Percentiles rank a stretch among this genome's conserved stretches.
phyloP scores from a whole-genome alignment of 495 filamentous ascomycete genomes.

The Filosporella fistucella region DNA sequence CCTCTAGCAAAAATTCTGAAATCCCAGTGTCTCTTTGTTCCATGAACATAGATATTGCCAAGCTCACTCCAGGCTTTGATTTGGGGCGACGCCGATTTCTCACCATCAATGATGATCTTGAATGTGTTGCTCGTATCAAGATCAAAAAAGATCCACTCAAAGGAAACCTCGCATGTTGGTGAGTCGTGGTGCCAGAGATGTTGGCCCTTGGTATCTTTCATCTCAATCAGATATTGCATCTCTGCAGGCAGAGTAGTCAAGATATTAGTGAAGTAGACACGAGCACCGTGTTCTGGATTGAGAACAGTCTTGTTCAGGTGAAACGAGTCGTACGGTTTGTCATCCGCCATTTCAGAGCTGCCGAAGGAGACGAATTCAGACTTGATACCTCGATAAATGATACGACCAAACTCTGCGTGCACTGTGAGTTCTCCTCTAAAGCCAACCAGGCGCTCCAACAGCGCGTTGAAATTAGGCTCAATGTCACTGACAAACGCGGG shows the following conservation, averaged over 20 bases:
- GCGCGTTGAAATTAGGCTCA: slow-evolving; percentile 5
- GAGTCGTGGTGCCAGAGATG: slow-evolving; percentile 10
- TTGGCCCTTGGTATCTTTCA: slow-evolving; percentile 18
- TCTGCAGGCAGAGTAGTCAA: slow-evolving; percentile 33
- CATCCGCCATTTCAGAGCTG: too few relatives aligned
- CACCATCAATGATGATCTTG: slow-evolving; percentile 44
- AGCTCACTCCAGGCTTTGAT: slow-evolving; percentile 20
- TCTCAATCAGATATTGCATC: slow-evolving; percentile 28
- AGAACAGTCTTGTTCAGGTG: background rate
- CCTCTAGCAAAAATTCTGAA: slow-evolving; percentile 28
- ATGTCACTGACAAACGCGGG: slow-evolving; percentile 15
- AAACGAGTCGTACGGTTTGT: too few relatives aligned
- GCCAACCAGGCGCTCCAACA: slow-evolving; percentile 23
- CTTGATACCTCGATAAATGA: slow-evolving; percentile 26
- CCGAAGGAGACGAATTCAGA: too few relatives aligned
- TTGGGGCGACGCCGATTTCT: slow-evolving; percentile 22
- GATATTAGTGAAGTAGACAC: slow-evolving; percentile 36
- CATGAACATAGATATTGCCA: slow-evolving; percentile 35
- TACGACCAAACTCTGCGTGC: slow-evolving; percentile 38
- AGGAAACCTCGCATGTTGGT: slow-evolving; percentile 27
- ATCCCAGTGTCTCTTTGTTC: slow-evolving; percentile 37
- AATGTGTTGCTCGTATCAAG: slow-evolving; percentile 23
- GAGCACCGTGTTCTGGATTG: too few relatives aligned
- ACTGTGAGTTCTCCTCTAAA: slow-evolving; percentile 32
- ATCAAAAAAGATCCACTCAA: slow-evolving; percentile 38